Evolutionary conservation across 306 rosid genomes (phyloP).

Genomic region (Lathyrus oleraceus): DNA sequence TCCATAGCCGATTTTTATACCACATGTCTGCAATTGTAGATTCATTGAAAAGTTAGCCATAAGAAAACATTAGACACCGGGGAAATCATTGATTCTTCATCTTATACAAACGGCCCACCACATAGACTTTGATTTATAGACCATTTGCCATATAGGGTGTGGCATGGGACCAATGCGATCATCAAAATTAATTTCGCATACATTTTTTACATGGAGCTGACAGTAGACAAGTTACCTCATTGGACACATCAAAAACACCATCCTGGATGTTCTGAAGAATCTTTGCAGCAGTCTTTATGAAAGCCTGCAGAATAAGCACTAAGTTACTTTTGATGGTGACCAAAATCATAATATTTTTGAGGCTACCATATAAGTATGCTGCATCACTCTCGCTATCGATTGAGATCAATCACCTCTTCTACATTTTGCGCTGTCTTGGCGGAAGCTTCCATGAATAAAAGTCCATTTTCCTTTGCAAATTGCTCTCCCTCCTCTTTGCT

Average conservation of each 20-base stretch:
- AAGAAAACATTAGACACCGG: neutral
- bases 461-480: conserved; percentile 95
- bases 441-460: conserved; percentile 92
- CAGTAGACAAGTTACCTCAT: conserved; percentile 64
- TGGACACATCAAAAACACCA: conserved; percentile 86
- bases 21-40: conserved; percentile 66
- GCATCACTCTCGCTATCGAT: conserved; percentile 4
- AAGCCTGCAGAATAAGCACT: conserved; percentile 59
- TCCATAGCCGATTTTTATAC: conserved; percentile 88
- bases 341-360: neutral
- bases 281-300: conserved; percentile 81
- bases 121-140: conserved; percentile 10
- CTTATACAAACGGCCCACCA: neutral
- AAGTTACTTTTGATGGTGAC: conserved; percentile 21
- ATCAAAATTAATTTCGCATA: conserved; percentile 1
- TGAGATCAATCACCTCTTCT: conserved; percentile 70
- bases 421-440: conserved; percentile 95
- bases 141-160: neutral
- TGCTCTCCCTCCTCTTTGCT: conserved; percentile 98
- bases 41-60: conserved; percentile 13
- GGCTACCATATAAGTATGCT: neutral
- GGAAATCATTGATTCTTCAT: neutral
- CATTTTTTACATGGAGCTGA: conserved; percentile 22
- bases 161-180: conserved; percentile 1
- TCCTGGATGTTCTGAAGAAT: conserved; percentile 93